Base-by-base conservation (phyloP, 352 stramenopile species). In the Phytophthora foliorum region DNA sequence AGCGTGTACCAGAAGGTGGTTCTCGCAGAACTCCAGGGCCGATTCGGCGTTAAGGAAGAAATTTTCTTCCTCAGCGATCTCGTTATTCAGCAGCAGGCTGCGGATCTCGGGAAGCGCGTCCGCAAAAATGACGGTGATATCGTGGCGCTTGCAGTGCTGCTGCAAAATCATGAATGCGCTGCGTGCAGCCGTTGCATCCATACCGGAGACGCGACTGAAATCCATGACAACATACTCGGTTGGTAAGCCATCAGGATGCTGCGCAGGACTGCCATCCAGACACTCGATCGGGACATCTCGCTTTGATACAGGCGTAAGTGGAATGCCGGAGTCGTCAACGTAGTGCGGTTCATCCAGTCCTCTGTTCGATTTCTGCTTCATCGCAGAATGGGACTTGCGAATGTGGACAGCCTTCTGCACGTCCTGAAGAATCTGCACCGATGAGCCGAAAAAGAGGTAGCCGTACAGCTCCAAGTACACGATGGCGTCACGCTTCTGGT, bases 151-250 rank as follows among this genome's bases (percentile, higher is more conserved):
- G 73, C 86, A 95, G 46, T 91, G 72, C 49, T 95, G 84, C 72
- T 89, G 82, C 36, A 95, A 59, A 49, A 93, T 93, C 86, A 94
- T 93, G 54, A 96, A 89, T 27, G 82, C 91, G 25, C 78, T 90
- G 16, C 89, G 88, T 24, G 88, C 88, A 6, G 89, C 89, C 7
- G 91, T 97, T 3, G 89, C 89, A 66, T 97, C 91, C 85, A 97
- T 96, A 31, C 90, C 91, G 17, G 90, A 94, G 31, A 97, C 91
- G 39, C 82, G 87, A 17, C 68, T 86, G 57, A 97, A 97, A 53
- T 97, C 90, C 76, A 97, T 90, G 22, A 97, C 88, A n/a, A 97
- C 74, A 57, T 88, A 94, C 67, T 93, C 76, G 2, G 88, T 94
- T 1, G 86, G 82, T n/a, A 93, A 48, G 2, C 82, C 83, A 13